Evolutionary conservation across 2,329 filamentous ascomycete species (phyloP).

Genomic region (Xylaria sp.): DNA sequence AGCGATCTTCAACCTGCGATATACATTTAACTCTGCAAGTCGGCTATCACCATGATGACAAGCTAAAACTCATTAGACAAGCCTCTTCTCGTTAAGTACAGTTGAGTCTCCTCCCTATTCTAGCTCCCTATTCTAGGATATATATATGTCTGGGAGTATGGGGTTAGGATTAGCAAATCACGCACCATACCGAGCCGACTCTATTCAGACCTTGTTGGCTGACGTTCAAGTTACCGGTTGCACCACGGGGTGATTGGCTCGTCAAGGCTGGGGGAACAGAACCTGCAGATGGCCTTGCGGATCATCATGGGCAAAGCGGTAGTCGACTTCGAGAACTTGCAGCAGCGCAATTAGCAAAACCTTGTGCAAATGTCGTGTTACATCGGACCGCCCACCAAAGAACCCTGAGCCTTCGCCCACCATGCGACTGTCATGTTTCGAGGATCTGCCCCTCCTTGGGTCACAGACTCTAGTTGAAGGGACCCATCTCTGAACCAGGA

Average conservation of each 20-base stretch:
- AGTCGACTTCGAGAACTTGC: conserved; percentile 28
- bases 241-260: conserved; percentile 33
- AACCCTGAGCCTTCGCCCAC: conserved; percentile 3
- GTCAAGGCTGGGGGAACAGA: conserved; percentile 23
- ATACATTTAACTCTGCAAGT: no score
- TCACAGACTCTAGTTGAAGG: conserved; percentile 22
- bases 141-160: conserved; percentile 3
- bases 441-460: conserved; percentile 29
- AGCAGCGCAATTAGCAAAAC: conserved; percentile 16
- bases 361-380: conserved; percentile 31
- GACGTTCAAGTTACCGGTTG: conserved; percentile 18
- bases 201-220: conserved; percentile 25
- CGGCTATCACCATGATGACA: no score
- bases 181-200: conserved; percentile 33
- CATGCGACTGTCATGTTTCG: conserved; percentile 3
- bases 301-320: conserved; percentile 34
- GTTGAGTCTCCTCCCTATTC: no score
- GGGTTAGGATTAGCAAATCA: conserved; percentile 21
- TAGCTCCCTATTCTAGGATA: no score
- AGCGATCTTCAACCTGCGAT: no score
- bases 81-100: no score
- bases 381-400: conserved; percentile 27
- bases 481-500: conserved; percentile 7
- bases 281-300: conserved; percentile 27
- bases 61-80: no score